Conservation (phyloP, 1,284 basidiomycete species). For the Cystobasidium pallidum region DNA sequence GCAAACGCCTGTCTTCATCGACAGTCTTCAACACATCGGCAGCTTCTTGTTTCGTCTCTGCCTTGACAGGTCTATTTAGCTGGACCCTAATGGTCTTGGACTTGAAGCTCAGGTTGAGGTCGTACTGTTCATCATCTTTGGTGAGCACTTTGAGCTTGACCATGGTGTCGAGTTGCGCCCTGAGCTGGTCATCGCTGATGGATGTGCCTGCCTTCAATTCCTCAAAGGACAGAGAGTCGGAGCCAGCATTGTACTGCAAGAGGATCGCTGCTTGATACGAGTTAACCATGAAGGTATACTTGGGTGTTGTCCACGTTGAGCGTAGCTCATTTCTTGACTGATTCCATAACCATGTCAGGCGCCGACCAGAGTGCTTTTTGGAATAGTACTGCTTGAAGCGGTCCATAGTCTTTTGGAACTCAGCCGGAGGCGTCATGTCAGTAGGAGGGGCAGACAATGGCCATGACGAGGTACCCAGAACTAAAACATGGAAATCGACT, state of each 20-base stretch:
- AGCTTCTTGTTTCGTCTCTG: slow-evolving; percentile 89
- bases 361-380: slow-evolving; percentile 88
- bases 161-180: slow-evolving; percentile 78
- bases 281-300: slow-evolving; percentile 93
- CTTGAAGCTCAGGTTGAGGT: slow-evolving; percentile 94
- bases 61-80: slow-evolving; percentile 90
- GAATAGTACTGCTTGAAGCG: slow-evolving; percentile 93
- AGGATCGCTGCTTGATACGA: slow-evolving; percentile 95
- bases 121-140: slow-evolving; percentile 80
- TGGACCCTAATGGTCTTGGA: slow-evolving; percentile 96
- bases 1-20: slow-evolving; percentile 95
- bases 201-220: slow-evolving; percentile 82
- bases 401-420: slow-evolving; percentile 84
- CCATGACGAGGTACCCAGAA: slow-evolving; percentile 96
- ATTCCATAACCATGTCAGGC: slow-evolving; percentile 97
- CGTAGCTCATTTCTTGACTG: slow-evolving; percentile 94
- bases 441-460: slow-evolving; percentile 78
- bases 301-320: slow-evolving; percentile 86
- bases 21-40: slow-evolving; percentile 91
- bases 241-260: slow-evolving; percentile 83
- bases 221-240: slow-evolving; percentile 77
- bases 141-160: slow-evolving; percentile 88
- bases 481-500: slow-evolving; percentile 90
- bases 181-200: slow-evolving; percentile 80
- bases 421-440: slow-evolving; percentile 85